These are phyloP conservation scores for Senecio squalidus DNA, from an alignment of 140 eudicot genomes.

Conservation along the genomic window DNA sequence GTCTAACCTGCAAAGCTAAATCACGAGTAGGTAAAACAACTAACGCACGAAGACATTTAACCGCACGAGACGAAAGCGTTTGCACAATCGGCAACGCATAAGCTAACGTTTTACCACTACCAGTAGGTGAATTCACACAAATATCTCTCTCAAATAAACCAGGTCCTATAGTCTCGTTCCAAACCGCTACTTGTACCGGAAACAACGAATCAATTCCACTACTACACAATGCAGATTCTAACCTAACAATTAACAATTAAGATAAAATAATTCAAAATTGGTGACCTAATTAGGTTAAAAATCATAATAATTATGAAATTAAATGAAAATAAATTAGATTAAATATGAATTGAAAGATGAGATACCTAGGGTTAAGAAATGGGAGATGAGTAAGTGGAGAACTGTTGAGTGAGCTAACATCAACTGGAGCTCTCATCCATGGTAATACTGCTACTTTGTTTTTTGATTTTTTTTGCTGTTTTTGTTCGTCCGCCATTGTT, in stretches of 20 bases:
- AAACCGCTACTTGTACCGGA: constrained; percentile 87
- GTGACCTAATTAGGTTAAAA: too few species aligned
- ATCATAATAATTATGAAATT: too few species aligned
- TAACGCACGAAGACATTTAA: constrained; percentile 78
- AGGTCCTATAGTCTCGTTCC: constrained; percentile 94
- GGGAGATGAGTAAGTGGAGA: constrained; percentile 56
- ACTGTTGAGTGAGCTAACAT: constrained; percentile 29
- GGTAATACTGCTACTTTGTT: constrained; percentile 50
- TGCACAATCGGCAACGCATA: constrained; percentile 88
- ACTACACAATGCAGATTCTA: constrained; percentile 48
- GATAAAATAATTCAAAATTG: too few species aligned
- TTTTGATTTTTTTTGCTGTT: constrained; percentile 1
- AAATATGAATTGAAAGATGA: not conserved
- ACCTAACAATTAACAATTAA: too few species aligned
- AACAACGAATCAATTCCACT: constrained; percentile 66
- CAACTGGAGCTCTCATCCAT: constrained; percentile 89
- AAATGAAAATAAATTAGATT: too few species aligned
- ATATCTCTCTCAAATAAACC: constrained; percentile 83
- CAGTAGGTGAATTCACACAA: constrained; percentile 89
- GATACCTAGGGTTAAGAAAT: constrained; percentile 60
- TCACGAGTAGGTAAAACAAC: constrained; percentile 94
- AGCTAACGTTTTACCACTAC: constrained; percentile 90
- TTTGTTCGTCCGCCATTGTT: constrained; percentile 22
- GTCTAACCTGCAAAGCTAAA: constrained; percentile 78
- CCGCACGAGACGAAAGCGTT: constrained; percentile 56